Base-by-base conservation (phyloP, 139 green algal genomes). In the Chloropicon primus region DNA sequence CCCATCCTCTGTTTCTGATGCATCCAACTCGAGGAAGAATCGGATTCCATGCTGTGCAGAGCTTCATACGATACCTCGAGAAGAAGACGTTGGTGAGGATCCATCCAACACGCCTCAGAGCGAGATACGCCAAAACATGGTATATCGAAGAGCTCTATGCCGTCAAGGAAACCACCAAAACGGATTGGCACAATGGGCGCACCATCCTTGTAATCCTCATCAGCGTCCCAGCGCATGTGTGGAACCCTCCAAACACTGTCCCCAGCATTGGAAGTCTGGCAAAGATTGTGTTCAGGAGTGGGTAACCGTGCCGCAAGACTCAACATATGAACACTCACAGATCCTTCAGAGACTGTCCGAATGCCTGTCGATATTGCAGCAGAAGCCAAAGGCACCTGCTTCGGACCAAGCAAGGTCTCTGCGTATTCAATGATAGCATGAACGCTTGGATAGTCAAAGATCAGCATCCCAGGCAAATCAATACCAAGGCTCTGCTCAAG, bases 371-470 rank as follows among this genome's bases (percentile, higher is more conserved):
- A 62, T n/a, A 62, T 62, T 62, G 41, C 41, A 62, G 5, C 41
- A 62, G 41, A 62, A 17, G 41, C 5, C 41, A 62, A n/a, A n/a
- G 41, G 41, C 41, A n/a, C 41, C 41, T 62, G 41, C 41, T 62
- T 62, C 10, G 41, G 41, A 62, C 41, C 41, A 62, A 62, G 41
- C 41, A 62, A 62, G 17, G 10, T 17, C 41, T 62, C 41, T 62
- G 41, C 41, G 41, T 62, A 62, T 17, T 62, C 41, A 62, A 62
- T 62, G 41, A 62, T 62, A 21, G 26, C 27, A 62, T 29, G 22
- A 0, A 90, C 76, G 1, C 90, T 92, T 3, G 92, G 92, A 79
- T 93, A 90, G 86, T 97, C 91, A 76, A 94, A 97, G 21, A 93
- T 80, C 2, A 93, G 75, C 1, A 89, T 93, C 26, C 79, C 78